Evolutionary conservation across 257 asterid genomes (phyloP), one percentile per base, ranked within the genome.

Genomic region (Buddleja alternifolia): DNA sequence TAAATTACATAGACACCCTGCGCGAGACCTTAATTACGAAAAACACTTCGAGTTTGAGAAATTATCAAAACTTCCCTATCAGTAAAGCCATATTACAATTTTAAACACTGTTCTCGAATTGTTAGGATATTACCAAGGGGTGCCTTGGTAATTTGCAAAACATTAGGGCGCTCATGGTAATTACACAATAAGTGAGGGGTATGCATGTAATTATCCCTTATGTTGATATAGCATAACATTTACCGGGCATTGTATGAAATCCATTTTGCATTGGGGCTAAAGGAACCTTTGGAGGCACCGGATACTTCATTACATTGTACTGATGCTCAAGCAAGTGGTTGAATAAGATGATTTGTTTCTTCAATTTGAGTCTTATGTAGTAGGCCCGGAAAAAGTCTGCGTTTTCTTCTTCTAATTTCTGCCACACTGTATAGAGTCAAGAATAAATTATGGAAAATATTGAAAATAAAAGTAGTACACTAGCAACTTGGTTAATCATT

Each of bases 381-480:
- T 80, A 83, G 9, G 83, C 79, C 51, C 85, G 80, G 61, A 78
- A 82, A 70, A 82, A 82, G 29, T 70, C 80, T 5, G 80, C 72
- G 78, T 82, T 82, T 77, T 82, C 83, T 74, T 82, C 83, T 74
- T 79, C 85, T 61, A 82, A 80, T 74, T 82, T 82, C 73, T 77
- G 85, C 87, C 87, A 82, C 66, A 82, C 87, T 82, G 73, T 29
- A 75, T 19, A 29, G 40, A 57, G 63, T n/a, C n/a, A 16, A 37
- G 20, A 19, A 57, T 40, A 53, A 51, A 50, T 10, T 21, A 1
- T 53, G 36, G n/a, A 24, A 25, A 46, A 34, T 10, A 45, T 19
- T 45, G 21, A 67, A 69, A 50, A 12, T 25, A 57, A 51, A 46
- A 16, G 23, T 14, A n/a, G n/a, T n/a, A n/a, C n/a, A n/a, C n/a